These are phyloP conservation scores for Erysiphe pulchra DNA, from an alignment of 2,329 filamentous ascomycete species.

Conservation along the genomic window DNA sequence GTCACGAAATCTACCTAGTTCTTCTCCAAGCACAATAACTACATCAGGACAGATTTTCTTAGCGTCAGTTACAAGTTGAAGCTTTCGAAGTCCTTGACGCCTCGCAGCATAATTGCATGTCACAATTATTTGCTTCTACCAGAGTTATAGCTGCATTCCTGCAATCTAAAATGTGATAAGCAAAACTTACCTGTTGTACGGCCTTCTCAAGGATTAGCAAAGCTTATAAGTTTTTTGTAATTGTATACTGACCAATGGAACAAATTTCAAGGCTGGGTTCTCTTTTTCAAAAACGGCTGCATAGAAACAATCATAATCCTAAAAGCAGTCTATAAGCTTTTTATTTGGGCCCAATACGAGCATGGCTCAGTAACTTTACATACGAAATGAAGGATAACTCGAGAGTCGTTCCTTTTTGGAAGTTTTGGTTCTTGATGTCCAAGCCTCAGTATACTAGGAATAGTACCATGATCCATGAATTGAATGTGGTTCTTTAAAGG, in stretches of 20 bases:
- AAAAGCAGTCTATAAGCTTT: not conserved
- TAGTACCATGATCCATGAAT: too few relatives aligned
- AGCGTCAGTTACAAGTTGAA: slow-evolving; percentile 67
- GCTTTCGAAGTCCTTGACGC: slow-evolving; percentile 44
- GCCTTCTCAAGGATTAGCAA: slow-evolving; percentile 8
- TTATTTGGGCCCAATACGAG: too few relatives aligned
- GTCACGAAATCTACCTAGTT: slow-evolving; percentile 63
- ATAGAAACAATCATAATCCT: slow-evolving; percentile 85
- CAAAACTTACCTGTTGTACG: slow-evolving; percentile 11
- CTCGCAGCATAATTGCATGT: slow-evolving; percentile 90
- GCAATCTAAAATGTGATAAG: not conserved
- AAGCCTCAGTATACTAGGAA: too few relatives aligned
- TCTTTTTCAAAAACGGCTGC: slow-evolving; percentile 65
- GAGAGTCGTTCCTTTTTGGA: slow-evolving; percentile 3
- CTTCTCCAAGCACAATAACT: slow-evolving; percentile 67
- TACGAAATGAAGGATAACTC: slow-evolving; percentile 34
- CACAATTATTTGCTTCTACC: slow-evolving; percentile 36
- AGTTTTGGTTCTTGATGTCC: slow-evolving; percentile 1
- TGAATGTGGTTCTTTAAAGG: too few relatives aligned
- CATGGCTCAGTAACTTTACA: not conserved
- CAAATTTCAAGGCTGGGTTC: slow-evolving; percentile 42
- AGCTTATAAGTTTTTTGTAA: not conserved
- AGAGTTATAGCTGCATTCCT: slow-evolving; percentile 23
- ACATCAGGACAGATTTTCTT: slow-evolving; percentile 59
- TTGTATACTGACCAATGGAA: slow-evolving; percentile 37